Conservation (phyloP, 805 yeast species). For the Candida xiaguanensis region DNA sequence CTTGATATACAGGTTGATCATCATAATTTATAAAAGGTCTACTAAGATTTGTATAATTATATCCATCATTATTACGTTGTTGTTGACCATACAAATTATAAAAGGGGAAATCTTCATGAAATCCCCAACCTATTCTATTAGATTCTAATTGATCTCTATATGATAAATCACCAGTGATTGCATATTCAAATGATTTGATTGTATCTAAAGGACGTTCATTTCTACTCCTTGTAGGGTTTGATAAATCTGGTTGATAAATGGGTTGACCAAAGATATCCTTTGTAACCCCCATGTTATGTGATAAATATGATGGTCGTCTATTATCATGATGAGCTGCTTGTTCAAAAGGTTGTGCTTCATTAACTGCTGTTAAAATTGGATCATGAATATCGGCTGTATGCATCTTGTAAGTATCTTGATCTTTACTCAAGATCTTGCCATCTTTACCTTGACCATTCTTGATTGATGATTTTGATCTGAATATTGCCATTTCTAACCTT, state of each 20-base stretch:
- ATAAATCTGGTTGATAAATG: slow-evolving; percentile 75
- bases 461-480: slow-evolving; percentile 30
- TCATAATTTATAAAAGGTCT: slow-evolving; percentile 41
- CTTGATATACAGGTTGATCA: slow-evolving; percentile 46
- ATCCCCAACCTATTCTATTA: slow-evolving; percentile 76
- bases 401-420: slow-evolving; percentile 47
- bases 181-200: slow-evolving; percentile 86
- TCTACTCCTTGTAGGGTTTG: slow-evolving; percentile 90
- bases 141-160: slow-evolving; percentile 82
- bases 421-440: slow-evolving; percentile 19
- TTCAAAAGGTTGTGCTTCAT: slow-evolving; percentile 95
- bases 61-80: slow-evolving; percentile 22
- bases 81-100: slow-evolving; percentile 29
- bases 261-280: slow-evolving; percentile 85
- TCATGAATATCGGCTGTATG: slow-evolving; percentile 68
- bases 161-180: slow-evolving; percentile 83
- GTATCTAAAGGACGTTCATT: slow-evolving; percentile 98
- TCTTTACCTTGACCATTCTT: slow-evolving; percentile 1
- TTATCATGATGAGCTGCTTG: slow-evolving; percentile 32
- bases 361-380: slow-evolving; percentile 90
- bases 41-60: no score
- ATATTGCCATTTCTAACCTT: slow-evolving; percentile 26
- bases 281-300: slow-evolving; percentile 51
- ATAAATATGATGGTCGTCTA: slow-evolving; percentile 40
- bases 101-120: slow-evolving; percentile 73